Percentiles rank a stretch among this genome's conserved stretches.
Conservation (phyloP, 176 grass and related monocot genomes). For the Lolium multiflorum region DNA sequence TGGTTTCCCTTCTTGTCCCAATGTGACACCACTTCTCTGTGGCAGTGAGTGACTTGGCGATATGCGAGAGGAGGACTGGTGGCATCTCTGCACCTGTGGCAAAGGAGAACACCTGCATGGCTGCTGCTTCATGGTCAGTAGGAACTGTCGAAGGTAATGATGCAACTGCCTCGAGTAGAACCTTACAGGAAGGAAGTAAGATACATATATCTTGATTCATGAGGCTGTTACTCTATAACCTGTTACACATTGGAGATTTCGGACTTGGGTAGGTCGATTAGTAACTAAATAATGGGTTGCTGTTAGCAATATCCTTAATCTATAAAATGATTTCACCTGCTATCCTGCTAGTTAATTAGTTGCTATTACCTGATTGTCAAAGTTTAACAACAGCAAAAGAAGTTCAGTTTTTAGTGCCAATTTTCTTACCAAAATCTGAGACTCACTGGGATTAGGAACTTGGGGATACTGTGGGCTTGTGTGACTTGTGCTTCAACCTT, state of each 20-base stretch:
- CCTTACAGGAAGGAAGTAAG: constrained; percentile 17
- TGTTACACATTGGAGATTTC: background rate
- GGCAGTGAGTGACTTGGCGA: constrained; percentile 24
- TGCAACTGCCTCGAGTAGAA: background rate
- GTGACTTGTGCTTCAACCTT: background rate
- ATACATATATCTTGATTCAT: constrained; percentile 20
- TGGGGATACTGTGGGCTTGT: background rate
- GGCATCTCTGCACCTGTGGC: background rate
- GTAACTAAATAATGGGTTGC: background rate
- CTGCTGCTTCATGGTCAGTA: background rate
- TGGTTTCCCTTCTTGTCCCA: background rate
- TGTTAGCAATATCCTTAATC: background rate
- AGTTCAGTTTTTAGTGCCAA: background rate
- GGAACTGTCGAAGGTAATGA: background rate
- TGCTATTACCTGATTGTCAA: constrained; percentile 7
- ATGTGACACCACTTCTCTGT: constrained; percentile 25
- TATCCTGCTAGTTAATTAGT: background rate
- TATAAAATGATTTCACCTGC: background rate
- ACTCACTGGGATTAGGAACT: background rate
- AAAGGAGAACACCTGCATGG: background rate
- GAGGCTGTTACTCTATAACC: background rate
- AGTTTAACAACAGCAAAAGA: background rate
- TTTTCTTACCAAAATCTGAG: background rate
- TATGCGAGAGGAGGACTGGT: background rate
- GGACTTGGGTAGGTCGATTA: background rate